phyloP scores from a whole-genome alignment of 176 grass and related monocot genomes.

The Zea luxurians region DNA sequence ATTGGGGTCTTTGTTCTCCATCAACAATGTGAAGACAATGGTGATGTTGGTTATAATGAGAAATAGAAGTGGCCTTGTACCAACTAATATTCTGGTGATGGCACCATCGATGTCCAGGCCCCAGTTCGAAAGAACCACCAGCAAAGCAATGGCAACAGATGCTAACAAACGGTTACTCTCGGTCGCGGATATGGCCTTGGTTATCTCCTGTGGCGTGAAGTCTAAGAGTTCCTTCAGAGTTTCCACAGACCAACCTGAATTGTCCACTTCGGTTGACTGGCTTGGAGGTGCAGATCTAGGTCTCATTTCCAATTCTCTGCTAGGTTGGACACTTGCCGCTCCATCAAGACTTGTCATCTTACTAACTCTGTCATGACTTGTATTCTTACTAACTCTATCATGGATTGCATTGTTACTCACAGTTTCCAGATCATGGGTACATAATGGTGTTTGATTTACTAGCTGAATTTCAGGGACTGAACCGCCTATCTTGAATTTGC shows the following conservation, averaged over 20 bases:
- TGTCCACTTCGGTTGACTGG: constrained; percentile 30
- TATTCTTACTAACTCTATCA: not conserved
- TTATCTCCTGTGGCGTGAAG: constrained; percentile 59
- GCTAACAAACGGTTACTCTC: constrained; percentile 64
- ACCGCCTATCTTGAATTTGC: constrained; percentile 34
- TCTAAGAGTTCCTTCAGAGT: constrained; percentile 39
- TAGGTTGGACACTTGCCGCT: constrained; percentile 5
- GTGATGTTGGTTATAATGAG: constrained; percentile 65
- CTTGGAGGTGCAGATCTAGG: constrained; percentile 13
- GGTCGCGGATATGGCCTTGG: constrained; percentile 55
- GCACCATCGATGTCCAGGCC: constrained; percentile 43
- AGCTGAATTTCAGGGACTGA: constrained; percentile 42
- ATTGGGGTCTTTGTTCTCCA: constrained; percentile 47
- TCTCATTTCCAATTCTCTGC: constrained; percentile 17
- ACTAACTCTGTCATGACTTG: not conserved
- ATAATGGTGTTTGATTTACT: constrained; percentile 16
- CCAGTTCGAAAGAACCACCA: constrained; percentile 61
- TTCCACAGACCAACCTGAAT: constrained; percentile 36
- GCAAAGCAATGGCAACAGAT: constrained; percentile 49
- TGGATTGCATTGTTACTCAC: not conserved
- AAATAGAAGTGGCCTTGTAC: constrained; percentile 63
- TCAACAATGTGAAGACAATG: constrained; percentile 49
- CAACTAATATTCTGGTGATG: constrained; percentile 46
- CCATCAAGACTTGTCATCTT: constrained; percentile 13
- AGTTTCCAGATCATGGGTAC: constrained; percentile 19